Evolutionary conservation across 2,329 filamentous ascomycete species (phyloP).

Genomic region (Sclerotinia nivalis): DNA sequence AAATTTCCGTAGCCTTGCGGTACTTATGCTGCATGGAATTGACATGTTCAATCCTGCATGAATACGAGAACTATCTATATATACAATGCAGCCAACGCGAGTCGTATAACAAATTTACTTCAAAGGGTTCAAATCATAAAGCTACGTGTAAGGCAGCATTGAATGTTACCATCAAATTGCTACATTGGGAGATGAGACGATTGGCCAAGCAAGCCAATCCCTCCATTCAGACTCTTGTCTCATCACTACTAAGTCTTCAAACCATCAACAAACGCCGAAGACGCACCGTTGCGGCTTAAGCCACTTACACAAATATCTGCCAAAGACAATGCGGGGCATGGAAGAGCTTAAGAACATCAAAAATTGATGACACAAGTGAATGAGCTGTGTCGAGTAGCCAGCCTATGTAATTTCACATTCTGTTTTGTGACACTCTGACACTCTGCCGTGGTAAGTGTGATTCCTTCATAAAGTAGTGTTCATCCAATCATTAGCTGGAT

Average conservation of each 20-base stretch:
- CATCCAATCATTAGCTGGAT: neutral
- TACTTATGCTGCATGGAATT: neutral
- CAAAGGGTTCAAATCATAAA: neutral
- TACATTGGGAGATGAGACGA: neutral
- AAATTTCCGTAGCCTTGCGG: neutral
- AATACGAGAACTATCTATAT: neutral
- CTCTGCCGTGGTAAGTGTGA: neutral
- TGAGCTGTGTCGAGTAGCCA: neutral
- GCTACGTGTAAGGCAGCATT: neutral
- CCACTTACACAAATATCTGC: conserved; percentile 4
- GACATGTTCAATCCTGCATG: neutral
- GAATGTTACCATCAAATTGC: neutral
- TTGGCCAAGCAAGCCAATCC: neutral
- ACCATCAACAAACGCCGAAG: conserved; percentile 5
- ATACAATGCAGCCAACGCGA: neutral
- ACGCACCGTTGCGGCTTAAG: conserved; percentile 12
- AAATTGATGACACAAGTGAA: neutral
- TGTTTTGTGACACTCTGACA: neutral
- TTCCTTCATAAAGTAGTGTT: neutral
- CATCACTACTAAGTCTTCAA: neutral
- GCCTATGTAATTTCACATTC: neutral
- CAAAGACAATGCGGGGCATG: neutral
- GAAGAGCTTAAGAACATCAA: neutral
- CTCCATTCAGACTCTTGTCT: neutral
- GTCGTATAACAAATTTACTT: neutral